Evolutionary conservation across 202 grass and related monocot genomes (phyloP), one percentile per base, ranked within the genome.

Genomic region (Saccharum hybrid): DNA sequence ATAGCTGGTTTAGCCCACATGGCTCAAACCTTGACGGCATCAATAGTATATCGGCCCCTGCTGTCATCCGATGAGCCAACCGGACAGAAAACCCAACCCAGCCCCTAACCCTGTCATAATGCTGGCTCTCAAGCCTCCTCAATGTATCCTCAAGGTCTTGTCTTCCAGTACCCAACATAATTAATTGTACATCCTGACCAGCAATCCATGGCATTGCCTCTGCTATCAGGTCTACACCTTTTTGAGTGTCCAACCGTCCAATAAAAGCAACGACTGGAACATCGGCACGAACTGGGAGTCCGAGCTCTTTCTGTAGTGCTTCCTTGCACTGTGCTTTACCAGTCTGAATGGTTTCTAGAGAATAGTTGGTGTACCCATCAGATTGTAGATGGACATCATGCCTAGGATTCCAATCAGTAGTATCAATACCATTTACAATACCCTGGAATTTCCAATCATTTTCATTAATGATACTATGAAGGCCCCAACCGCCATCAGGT

Each of bases 11-110:
- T 76, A 97, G 56, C 31, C 94, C 94, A 8, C 94, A 92, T 43
- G 91, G 91, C 83, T 97, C 94, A 65, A 94, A 97, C 56, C 91
- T 89, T 74, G 94, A 97, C 4, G 94, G 94, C 94, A 97, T 97
- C 71, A 97, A 73, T 9, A 97, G 60, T 77, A 97, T 77, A 78
- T 97, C 91, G 71, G 94, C 90, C 1, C 91, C 94, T 66, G 91
- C 94, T 28, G 91, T 97, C 76, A 94, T 90, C 57, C 90, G 92
- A 31, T 94, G 94, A 23, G 94, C 94, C 78, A 92, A 76, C 77
- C 83, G 80, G 36, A 97, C 91, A 51, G 94, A 97, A 84, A 97
- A 97, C 45, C 91, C 90, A 14, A 97, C 94, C 91, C 91, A 94
- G 15, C 91, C 89, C 83, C 94, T 87, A 76, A 97, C 87, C 63